phyloP scores from a whole-genome alignment of 306 rosid species.

The Cucurbita maxima region DNA sequence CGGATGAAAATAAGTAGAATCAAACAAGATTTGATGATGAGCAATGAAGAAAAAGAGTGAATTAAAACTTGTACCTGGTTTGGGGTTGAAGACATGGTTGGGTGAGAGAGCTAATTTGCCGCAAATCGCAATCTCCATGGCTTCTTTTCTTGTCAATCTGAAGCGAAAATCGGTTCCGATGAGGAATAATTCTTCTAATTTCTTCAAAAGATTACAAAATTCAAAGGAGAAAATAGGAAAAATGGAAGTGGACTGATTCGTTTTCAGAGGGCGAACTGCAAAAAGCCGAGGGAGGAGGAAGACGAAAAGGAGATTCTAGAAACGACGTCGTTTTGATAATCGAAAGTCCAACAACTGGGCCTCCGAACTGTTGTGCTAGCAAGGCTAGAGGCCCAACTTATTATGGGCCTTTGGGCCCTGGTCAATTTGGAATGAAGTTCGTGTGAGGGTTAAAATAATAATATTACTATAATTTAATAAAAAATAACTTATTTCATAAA shows the following conservation, averaged over 20 bases:
- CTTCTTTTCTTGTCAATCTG: background rate
- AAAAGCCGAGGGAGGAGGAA: background rate
- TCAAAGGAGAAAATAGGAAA: background rate
- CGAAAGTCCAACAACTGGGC: background rate
- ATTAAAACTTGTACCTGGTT: constrained; percentile 27
- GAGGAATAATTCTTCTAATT: background rate
- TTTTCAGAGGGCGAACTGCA: background rate
- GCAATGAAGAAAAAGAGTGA: background rate
- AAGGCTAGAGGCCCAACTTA: background rate
- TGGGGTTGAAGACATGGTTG: constrained; percentile 36
- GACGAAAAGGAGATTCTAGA: background rate
- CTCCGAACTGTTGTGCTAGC: background rate
- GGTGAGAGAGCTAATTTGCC: constrained; percentile 56
- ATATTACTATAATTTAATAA: too few relatives aligned
- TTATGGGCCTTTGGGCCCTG: background rate
- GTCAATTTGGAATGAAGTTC: background rate
- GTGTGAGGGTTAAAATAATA: too few relatives aligned
- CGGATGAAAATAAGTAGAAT: background rate
- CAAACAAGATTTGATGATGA: background rate
- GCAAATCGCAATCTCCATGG: constrained; percentile 55
- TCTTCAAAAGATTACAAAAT: background rate
- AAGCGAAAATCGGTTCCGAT: background rate
- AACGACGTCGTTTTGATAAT: background rate
- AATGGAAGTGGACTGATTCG: background rate
- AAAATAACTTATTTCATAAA: too few relatives aligned